phyloP scores from a whole-genome alignment of 2,329 filamentous ascomycete species.

The Talaromyces sp. region DNA sequence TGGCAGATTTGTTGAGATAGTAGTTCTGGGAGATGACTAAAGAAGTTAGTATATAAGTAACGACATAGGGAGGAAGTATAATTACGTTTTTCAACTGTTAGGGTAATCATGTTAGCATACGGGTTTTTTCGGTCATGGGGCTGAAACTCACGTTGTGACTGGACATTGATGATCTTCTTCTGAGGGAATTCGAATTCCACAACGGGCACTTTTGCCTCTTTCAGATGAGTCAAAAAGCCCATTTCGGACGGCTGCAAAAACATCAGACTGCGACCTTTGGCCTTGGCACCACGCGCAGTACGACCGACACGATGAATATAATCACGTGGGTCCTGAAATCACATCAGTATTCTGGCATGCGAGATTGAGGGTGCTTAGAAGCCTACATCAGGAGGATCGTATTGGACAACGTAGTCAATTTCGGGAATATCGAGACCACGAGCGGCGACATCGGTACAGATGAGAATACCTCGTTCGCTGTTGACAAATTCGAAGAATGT shows the following conservation, averaged over 20 bases:
- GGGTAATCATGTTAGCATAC: neutral
- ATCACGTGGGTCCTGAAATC: slow-evolving; percentile 60
- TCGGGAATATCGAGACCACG: slow-evolving; percentile 92
- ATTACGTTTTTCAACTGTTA: slow-evolving; percentile 21
- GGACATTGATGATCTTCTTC: slow-evolving; percentile 87
- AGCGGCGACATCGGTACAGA: slow-evolving; percentile 95
- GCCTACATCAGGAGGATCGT: slow-evolving; percentile 78
- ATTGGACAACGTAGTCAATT: slow-evolving; percentile 95
- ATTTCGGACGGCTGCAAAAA: slow-evolving; percentile 92
- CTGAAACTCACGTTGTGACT: slow-evolving; percentile 75
- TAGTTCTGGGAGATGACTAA: slow-evolving; percentile 94
- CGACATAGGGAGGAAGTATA: neutral
- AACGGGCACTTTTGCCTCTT: slow-evolving; percentile 86
- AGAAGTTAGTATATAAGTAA: slow-evolving; percentile 1
- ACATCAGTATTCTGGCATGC: neutral
- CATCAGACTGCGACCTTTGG: slow-evolving; percentile 83
- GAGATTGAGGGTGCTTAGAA: no score
- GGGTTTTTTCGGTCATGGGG: no score
- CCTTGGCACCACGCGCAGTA: slow-evolving; percentile 80
- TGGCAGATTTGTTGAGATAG: slow-evolving; percentile 84
- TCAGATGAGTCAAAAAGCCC: slow-evolving; percentile 87
- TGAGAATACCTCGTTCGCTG: slow-evolving; percentile 78
- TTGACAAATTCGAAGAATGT: slow-evolving; percentile 97
- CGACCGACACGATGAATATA: slow-evolving; percentile 97
- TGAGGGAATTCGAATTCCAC: slow-evolving; percentile 94